Percentiles rank a stretch among this genome's conserved stretches.
phyloP scores from a whole-genome alignment of 2,329 filamentous ascomycete species.

The Cadophora sp. region DNA sequence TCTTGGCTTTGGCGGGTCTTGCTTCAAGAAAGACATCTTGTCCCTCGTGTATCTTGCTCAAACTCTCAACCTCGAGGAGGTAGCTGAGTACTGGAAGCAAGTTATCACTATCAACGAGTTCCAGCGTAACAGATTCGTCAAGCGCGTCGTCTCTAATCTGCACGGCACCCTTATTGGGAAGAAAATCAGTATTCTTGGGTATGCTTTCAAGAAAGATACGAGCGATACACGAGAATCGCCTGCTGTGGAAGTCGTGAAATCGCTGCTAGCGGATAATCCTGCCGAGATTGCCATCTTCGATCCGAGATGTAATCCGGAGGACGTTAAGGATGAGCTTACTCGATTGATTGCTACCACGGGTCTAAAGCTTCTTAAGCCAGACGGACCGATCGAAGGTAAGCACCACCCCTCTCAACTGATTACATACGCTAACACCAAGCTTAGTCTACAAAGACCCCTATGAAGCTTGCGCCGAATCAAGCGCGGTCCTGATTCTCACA shows the following conservation, averaged over 20 bases:
- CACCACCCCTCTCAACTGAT: neutral
- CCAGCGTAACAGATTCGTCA: slow-evolving; percentile 72
- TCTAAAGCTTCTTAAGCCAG: slow-evolving; percentile 18
- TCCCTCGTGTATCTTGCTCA: slow-evolving; percentile 76
- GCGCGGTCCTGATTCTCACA: slow-evolving; percentile 9
- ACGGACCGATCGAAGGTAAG: slow-evolving; percentile 22
- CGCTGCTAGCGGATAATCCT: slow-evolving; percentile 67
- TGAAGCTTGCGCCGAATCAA: slow-evolving; percentile 15
- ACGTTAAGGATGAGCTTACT: slow-evolving; percentile 15
- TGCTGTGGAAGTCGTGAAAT: slow-evolving; percentile 70
- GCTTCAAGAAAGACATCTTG: slow-evolving; percentile 81
- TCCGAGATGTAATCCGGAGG: slow-evolving; percentile 51
- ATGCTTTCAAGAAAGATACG: slow-evolving; percentile 81
- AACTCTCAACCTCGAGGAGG: slow-evolving; percentile 70
- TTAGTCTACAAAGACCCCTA: slow-evolving; percentile 15
- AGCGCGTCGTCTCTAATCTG: slow-evolving; percentile 68
- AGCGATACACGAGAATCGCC: slow-evolving; percentile 75
- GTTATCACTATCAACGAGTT: slow-evolving; percentile 79
- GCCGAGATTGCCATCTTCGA: slow-evolving; percentile 72
- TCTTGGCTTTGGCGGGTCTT: slow-evolving; percentile 78
- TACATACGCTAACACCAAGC: neutral
- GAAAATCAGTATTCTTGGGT: slow-evolving; percentile 75
- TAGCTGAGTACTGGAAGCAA: slow-evolving; percentile 75
- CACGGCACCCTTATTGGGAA: slow-evolving; percentile 72
- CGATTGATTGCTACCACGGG: slow-evolving; percentile 16